A percentile compares a stretch with the other conserved stretches of the same genome.
Evolutionary conservation across 2,329 filamentous ascomycete genomes (phyloP).

Genomic region (Trichophyton benhamiae): DNA sequence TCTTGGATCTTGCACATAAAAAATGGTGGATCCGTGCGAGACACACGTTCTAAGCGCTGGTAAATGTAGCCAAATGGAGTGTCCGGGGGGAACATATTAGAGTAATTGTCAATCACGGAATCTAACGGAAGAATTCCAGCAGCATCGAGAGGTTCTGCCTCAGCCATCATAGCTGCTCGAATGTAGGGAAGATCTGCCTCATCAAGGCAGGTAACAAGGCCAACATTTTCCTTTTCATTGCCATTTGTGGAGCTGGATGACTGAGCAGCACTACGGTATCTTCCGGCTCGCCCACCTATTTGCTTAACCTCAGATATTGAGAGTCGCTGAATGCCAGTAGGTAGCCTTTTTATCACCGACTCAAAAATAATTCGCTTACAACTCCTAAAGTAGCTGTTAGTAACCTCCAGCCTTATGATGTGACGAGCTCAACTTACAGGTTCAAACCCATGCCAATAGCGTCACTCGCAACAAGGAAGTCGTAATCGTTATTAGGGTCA

Average conservation of each 20-base stretch:
- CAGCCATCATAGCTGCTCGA: slow-evolving; percentile 47
- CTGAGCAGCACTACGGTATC: slow-evolving; percentile 62
- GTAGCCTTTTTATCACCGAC: slow-evolving; percentile 59
- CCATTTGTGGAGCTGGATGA: slow-evolving; percentile 20
- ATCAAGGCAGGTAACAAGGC: slow-evolving; percentile 70
- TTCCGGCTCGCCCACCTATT: slow-evolving; percentile 83
- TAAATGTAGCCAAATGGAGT: slow-evolving; percentile 79
- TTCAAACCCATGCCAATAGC: slow-evolving; percentile 97
- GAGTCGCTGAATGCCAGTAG: slow-evolving; percentile 45
- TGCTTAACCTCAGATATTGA: slow-evolving; percentile 75
- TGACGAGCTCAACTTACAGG: slow-evolving; percentile 42
- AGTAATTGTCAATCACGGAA: slow-evolving; percentile 59
- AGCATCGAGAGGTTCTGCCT: slow-evolving; percentile 53
- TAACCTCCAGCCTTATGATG: slow-evolving; percentile 1
- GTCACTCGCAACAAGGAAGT: slow-evolving; percentile 85
- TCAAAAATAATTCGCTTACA: slow-evolving; percentile 89
- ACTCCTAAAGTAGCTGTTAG: slow-evolving; percentile 34
- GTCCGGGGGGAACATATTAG: slow-evolving; percentile 64
- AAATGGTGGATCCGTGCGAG: slow-evolving; percentile 52
- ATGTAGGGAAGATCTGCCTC: slow-evolving; percentile 54
- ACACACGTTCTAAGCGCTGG: slow-evolving; percentile 58
- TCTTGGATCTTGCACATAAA: slow-evolving; percentile 55
- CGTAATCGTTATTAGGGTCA: slow-evolving; percentile 87
- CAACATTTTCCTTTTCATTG: slow-evolving; percentile 37
- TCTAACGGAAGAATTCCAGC: slow-evolving; percentile 67